A percentile compares a stretch with the other conserved stretches of the same genome.
Conservation (phyloP, 768 basidiomycete species). For the Xerocomellus dryophilus region DNA sequence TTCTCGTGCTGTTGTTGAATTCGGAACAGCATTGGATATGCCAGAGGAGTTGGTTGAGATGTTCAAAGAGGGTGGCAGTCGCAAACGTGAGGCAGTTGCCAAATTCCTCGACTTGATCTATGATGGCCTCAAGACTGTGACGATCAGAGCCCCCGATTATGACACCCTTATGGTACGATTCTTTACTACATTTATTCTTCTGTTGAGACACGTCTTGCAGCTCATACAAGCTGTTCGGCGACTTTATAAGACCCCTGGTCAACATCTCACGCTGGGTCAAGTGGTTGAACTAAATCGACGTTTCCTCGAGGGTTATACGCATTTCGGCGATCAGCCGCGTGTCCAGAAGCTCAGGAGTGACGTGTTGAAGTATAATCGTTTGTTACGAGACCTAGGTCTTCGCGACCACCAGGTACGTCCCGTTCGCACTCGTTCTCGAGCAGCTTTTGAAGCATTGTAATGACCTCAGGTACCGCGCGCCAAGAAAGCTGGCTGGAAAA, state of each 20-base stretch:
- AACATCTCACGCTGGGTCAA: constrained; percentile 90
- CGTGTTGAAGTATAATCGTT: constrained; percentile 87
- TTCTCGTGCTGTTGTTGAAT: constrained; percentile 95
- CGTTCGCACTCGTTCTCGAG: neutral
- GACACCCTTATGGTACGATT: constrained; percentile 92
- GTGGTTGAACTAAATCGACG: constrained; percentile 93
- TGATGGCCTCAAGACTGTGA: constrained; percentile 92
- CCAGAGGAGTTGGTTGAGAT: constrained; percentile 83
- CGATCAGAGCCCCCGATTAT: constrained; percentile 92
- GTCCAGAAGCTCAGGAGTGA: constrained; percentile 76
- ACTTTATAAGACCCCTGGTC: constrained; percentile 90
- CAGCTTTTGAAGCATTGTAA: neutral
- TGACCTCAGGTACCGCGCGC: constrained; percentile 74
- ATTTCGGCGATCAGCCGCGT: constrained; percentile 90
- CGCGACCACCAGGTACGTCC: constrained; percentile 82
- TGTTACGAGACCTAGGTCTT: constrained; percentile 83
- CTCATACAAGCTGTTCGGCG: constrained; percentile 94
- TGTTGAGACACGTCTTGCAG: constrained; percentile 38
- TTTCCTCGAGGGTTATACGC: constrained; percentile 87
- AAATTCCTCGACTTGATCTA: constrained; percentile 90
- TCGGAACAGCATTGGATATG: constrained; percentile 89
- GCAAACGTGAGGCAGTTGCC: constrained; percentile 87
- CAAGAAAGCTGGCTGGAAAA: constrained; percentile 83
- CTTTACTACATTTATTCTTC: neutral
- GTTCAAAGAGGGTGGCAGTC: constrained; percentile 85